Conservation (phyloP, 768 basidiomycete species). For the Termitomyces sp. region DNA sequence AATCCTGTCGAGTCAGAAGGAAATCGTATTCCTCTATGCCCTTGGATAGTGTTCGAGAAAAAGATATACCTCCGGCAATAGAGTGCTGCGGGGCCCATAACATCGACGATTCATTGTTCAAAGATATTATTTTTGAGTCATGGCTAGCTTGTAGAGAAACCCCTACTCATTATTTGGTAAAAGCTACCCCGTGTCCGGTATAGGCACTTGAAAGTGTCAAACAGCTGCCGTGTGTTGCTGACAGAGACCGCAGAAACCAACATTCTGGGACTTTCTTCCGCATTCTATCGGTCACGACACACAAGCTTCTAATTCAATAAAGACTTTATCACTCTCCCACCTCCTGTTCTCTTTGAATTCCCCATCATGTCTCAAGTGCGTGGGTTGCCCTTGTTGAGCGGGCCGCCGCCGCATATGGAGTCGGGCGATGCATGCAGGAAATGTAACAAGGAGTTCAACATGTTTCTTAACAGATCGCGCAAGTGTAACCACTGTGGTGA, state of each 20-base stretch:
- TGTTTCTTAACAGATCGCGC: slow-evolving; percentile 60
- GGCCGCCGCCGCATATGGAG: slow-evolving; percentile 46
- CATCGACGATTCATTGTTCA: no score
- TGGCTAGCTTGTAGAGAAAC: not conserved
- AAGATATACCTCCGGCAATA: no score
- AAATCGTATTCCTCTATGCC: no score
- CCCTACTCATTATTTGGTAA: not conserved
- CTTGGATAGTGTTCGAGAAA: no score
- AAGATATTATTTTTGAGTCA: no score
- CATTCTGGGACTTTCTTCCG: slow-evolving; percentile 10
- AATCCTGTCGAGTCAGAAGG: no score
- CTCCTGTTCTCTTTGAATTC: not conserved
- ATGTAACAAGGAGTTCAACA: slow-evolving; percentile 71
- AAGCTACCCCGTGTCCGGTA: not conserved
- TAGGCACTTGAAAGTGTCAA: not conserved
- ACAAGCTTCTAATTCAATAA: not conserved
- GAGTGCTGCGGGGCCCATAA: no score
- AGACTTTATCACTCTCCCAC: not conserved
- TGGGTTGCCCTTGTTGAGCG: slow-evolving; percentile 72
- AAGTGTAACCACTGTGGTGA: slow-evolving; percentile 76
- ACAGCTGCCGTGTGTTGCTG: not conserved
- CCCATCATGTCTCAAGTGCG: slow-evolving; percentile 25
- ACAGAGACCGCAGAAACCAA: slow-evolving; percentile 7
- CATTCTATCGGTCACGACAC: not conserved
- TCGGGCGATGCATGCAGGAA: slow-evolving; percentile 51